Evolutionary conservation across 2,329 filamentous ascomycete genomes (phyloP), one percentile per base, ranked within the genome.

Genomic region (Fusarium sp.): DNA sequence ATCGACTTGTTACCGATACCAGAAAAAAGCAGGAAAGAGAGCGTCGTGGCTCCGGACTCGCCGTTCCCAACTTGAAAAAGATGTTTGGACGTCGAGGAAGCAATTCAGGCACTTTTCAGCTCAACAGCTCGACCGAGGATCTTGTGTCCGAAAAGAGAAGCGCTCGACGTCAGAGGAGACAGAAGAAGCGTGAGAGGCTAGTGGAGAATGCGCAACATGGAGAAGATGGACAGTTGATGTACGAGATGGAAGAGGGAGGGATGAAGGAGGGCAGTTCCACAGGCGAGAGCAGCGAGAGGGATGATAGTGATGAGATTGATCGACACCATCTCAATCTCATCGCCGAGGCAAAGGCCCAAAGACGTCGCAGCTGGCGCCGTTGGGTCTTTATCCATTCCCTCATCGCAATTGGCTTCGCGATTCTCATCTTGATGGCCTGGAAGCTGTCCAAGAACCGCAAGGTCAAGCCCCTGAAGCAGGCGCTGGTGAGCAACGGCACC

Each of bases 191-290:
- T 83, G 87, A 87, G 71, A 85, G 83, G 73, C 81, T 89, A 79
- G 82, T 87, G 76, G 84, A 86, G 65, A 85, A 88, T 62, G 90
- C 90, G 5, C 85, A 85, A 30, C 82, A 90, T 69, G 91, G 91
- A 65, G 93, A 94, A 79, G 90, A 94, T 74, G 92, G 92, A 40
- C 90, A 92, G 81, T 85, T 97, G 78, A 94, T 97, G 92, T 95
- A 94, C 81, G 94, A 97, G 84, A 94, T 96, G 93, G 95, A 98
- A 82, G 93, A 95, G 80, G 94, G 95, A 1, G 89, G 87, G 3
- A 88, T 93, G 79, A 90, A 88, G 70, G 91, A 92, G 57, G 91
- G 92, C 63, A 93, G 89, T 80, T 86, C 86, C 7, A 91, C 90
- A 0, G 90, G 90, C 38, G 87, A 89, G 1, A 91, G 89, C 81